Evolutionary conservation across 345 rosid species (phyloP), one percentile per base, ranked within the genome.

Genomic region (Eucalyptus dawsonii): DNA sequence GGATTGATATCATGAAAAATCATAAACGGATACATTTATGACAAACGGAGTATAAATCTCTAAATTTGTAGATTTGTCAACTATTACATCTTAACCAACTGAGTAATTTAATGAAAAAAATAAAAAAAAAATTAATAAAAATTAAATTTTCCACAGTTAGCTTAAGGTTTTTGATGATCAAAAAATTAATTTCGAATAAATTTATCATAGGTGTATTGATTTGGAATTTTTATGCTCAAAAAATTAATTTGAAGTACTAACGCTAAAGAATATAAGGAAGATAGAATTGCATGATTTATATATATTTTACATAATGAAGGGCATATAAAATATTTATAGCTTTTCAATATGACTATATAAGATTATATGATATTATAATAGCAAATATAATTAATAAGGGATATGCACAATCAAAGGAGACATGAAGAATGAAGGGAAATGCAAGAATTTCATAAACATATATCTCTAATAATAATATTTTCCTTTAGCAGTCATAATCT

Each of bases 111-210:
- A 53, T 0, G 0, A n/a, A n/a, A n/a, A n/a, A n/a, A n/a, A n/a
- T n/a, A n/a, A n/a, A n/a, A n/a, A n/a, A n/a, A n/a, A 53, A 53
- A 53, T 19, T 53, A 19, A 53, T 1, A 0, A 53, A 53, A 53
- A 21, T 0, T 53, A 53, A 53, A 53, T 53, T 53, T 21, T 0
- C 5, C 5, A 53, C 0, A 0, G 0, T 4, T 0, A 21, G 0
- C 0, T 53, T 53, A 8, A 53, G 58, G 58, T 53, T 53, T 53
- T 53, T 53, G 0, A 53, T 19, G 1, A 0, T 53, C 2, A 53
- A 19, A 8, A 53, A 53, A 53, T 53, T 53, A 21, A 21, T 53
- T 53, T 53, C 1, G 2, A 53, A 8, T 8, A 21, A 53, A 53
- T 21, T 53, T 53, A 53, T 53, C 1, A 0, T 53, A 53, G 11